A percentile compares a stretch with the other conserved stretches of the same genome.
phyloP scores from a whole-genome alignment of 805 yeast species.

The Grigorovia yakushimaensis region DNA sequence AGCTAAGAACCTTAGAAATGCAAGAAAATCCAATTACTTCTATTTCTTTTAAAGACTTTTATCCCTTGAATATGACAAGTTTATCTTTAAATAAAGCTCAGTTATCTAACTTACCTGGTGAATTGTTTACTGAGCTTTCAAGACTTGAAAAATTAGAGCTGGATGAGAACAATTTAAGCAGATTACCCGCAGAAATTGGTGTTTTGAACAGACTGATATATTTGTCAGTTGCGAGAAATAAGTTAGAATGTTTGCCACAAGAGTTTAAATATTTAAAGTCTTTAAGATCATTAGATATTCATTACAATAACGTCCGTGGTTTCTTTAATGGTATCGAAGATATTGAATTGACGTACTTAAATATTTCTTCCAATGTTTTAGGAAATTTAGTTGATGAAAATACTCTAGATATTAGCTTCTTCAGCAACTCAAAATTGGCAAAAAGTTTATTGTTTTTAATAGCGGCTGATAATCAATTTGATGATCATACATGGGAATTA shows the following conservation, averaged over 20 bases:
- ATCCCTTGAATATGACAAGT: constrained; percentile 52
- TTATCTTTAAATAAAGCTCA: constrained; percentile 77
- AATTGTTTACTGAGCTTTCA: constrained; percentile 50
- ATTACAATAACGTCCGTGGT: constrained; percentile 68
- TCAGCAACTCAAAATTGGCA: constrained; percentile 28
- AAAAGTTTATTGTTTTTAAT: constrained; percentile 47
- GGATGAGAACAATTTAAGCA: constrained; percentile 73
- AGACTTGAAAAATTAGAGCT: constrained; percentile 63
- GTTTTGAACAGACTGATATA: constrained; percentile 47
- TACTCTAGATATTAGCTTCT: constrained; percentile 1
- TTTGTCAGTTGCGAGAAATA: constrained; percentile 65
- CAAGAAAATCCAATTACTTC: constrained; percentile 77
- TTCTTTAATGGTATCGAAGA: constrained; percentile 63
- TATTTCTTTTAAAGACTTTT: constrained; percentile 31
- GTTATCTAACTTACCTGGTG: constrained; percentile 59
- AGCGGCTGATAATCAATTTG: constrained; percentile 75
- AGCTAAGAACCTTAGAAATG: constrained; percentile 57
- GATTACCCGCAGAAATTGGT: constrained; percentile 62
- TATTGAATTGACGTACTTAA: constrained; percentile 48
- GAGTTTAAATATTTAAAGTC: constrained; percentile 50
- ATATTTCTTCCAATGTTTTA: constrained; percentile 65
- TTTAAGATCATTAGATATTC: constrained; percentile 64
- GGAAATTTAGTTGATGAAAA: constrained; percentile 22
- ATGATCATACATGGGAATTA: constrained; percentile 64
- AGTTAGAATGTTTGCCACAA: constrained; percentile 59